Evolutionary conservation across 139 green algal genomes (phyloP), one percentile per base, ranked within the genome.

Genomic region (Ostreobium quekettii): DNA sequence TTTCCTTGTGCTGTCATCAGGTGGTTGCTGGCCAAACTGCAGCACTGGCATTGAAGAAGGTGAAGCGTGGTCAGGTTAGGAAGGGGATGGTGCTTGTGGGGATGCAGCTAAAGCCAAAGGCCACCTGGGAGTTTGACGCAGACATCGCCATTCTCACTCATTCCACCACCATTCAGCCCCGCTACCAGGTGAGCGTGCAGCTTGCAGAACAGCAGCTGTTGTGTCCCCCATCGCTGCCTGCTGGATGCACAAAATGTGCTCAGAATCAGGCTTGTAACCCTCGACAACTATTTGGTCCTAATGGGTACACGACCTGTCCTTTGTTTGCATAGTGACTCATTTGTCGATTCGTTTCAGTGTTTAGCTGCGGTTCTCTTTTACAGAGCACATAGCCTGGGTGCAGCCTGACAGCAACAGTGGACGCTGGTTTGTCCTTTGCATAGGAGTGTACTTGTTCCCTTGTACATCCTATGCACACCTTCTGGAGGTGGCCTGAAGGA

Each of bases 61-160:
- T 93, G 35, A 92, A 93, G 78, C 70, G 87, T 7, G 77, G 61
- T 37, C 78, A 85, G 78, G 84, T 96, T 33, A 77, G 89, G 47
- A 96, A 95, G 75, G 91, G 91, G 67, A 96, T 96, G 91, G 87
- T 93, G 64, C 75, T 97, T 70, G 83, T 92, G 64, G 83, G 88
- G 47, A 72, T 79, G 66, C 39, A 59, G 15, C 26, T 87, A 28
- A 71, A 86, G 48, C 89, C 89, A 28, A 66, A 66, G 24, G 87
- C 91, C 22, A 80, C 69, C 6, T 97, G 87, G 87, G 85, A 93
- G 76, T 95, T 95, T 76, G 78, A 93, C 64, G 86, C 88, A 0
- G 90, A 96, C 72, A 93, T 96, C 48, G 83, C 90, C 63, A 95
- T 97, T 42, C 80, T 97, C 4, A 94, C 87, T 1, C 90, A 96